Evolutionary conservation across 768 basidiomycete species (phyloP).

Genomic region (Zangia roseola): DNA sequence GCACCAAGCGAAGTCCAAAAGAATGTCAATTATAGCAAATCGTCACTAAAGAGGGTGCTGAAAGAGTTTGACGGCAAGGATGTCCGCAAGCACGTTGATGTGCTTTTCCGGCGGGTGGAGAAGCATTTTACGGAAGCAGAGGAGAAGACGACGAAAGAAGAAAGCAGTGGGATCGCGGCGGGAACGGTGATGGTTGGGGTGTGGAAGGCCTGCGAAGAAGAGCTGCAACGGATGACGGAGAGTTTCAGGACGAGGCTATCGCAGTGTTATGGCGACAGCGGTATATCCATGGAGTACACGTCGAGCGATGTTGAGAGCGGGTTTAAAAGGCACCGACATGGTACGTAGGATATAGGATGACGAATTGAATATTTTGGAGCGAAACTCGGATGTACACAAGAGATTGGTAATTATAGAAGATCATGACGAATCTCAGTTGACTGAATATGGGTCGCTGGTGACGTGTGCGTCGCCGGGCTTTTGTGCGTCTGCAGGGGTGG

Average conservation of each 20-base stretch:
- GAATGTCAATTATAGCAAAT: conserved; percentile 73
- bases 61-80: conserved; percentile 89
- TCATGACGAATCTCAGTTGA: conserved; percentile 14
- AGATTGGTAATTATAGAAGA: conserved; percentile 1
- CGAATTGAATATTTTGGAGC: conserved; percentile 6
- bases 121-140: conserved; percentile 92
- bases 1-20: conserved; percentile 73
- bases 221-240: conserved; percentile 71
- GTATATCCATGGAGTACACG: conserved; percentile 72
- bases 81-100: conserved; percentile 83
- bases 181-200: conserved; percentile 77
- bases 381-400: conserved; percentile 7
- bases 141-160: conserved; percentile 59
- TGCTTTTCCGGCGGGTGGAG: conserved; percentile 86
- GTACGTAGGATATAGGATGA: conserved; percentile 22
- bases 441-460: conserved; percentile 4
- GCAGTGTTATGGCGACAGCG: conserved; percentile 77
- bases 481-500: conserved; percentile 31
- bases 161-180: conserved; percentile 50
- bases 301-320: conserved; percentile 71
- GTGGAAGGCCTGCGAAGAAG: conserved; percentile 90
- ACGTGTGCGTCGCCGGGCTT: conserved; percentile 9
- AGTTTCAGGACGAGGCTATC: conserved; percentile 65
- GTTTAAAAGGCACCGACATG: conserved; percentile 63
- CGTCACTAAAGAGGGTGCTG: conserved; percentile 76